A percentile compares a stretch with the other conserved stretches of the same genome.
Evolutionary conservation across 139 green algal genomes (phyloP).

Genomic region (Chlorella sp.): DNA sequence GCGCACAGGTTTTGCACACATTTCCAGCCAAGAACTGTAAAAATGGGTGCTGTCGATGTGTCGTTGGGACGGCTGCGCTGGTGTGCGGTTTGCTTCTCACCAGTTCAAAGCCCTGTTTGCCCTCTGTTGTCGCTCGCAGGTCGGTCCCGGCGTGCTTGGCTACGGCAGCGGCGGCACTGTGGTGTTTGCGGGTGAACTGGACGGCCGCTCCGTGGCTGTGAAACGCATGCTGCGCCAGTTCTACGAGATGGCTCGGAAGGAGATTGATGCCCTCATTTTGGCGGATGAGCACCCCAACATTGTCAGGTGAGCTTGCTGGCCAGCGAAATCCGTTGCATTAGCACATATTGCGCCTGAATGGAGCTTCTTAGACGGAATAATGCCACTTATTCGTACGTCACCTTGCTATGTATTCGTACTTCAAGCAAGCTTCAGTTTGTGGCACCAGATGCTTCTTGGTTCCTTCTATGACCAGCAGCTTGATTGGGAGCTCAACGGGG

Average conservation of each 20-base stretch:
- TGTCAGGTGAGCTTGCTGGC: conserved; percentile 32
- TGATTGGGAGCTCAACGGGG: too few species aligned
- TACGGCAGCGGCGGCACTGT: conserved; percentile 81
- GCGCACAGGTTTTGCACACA: neutral
- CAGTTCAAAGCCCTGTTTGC: neutral
- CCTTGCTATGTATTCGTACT: neutral
- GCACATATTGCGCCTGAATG: too few species aligned
- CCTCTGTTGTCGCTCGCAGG: conserved; percentile 14
- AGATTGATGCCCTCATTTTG: conserved; percentile 93
- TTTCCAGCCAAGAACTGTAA: neutral
- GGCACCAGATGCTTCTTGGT: neutral
- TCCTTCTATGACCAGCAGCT: too few species aligned
- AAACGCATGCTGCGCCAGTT: conserved; percentile 93
- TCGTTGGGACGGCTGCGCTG: neutral
- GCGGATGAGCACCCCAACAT: conserved; percentile 97
- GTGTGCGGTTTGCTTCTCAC: neutral
- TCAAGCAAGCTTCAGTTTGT: neutral
- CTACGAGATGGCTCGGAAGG: conserved; percentile 87
- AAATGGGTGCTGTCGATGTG: neutral
- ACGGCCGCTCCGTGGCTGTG: conserved; percentile 86
- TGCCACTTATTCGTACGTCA: neutral
- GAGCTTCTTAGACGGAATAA: too few species aligned
- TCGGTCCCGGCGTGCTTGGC: conserved; percentile 75
- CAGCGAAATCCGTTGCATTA: too few species aligned
- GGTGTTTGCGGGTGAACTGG: conserved; percentile 87